Conservation (phyloP, 1,139 yeast genomes). For the Ogataea hybrid region DNA sequence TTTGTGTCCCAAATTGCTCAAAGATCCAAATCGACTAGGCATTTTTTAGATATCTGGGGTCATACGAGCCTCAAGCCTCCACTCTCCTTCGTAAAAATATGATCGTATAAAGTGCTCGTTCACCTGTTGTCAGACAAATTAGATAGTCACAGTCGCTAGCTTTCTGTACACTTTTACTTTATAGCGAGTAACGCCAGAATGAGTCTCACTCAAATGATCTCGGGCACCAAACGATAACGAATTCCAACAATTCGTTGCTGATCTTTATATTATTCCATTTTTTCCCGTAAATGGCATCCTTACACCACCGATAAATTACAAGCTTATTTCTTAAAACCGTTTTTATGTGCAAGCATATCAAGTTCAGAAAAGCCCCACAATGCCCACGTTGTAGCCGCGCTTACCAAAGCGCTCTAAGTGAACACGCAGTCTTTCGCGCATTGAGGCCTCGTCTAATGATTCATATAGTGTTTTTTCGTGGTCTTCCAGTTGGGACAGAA, state of each 20-base stretch:
- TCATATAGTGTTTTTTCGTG: conserved; percentile 11
- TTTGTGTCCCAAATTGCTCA: conserved; percentile 24
- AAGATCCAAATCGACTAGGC: conserved; percentile 27
- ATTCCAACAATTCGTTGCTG: conserved; percentile 6
- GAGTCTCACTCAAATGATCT: background rate
- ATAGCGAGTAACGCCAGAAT: background rate
- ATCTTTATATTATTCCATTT: conserved; percentile 8
- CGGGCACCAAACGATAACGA: conserved; percentile 1
- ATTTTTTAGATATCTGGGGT: conserved; percentile 8
- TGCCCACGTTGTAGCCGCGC: conserved; percentile 15
- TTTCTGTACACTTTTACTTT: background rate
- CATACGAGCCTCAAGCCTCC: background rate
- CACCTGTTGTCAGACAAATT: background rate
- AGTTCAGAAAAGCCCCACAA: conserved; percentile 14
- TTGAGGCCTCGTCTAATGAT: conserved; percentile 14
- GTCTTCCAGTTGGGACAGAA: conserved; percentile 6
- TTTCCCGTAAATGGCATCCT: conserved; percentile 13
- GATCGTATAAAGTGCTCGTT: background rate
- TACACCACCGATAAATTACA: conserved; percentile 1
- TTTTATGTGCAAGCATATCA: background rate
- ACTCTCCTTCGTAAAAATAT: background rate
- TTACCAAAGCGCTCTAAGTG: conserved; percentile 16
- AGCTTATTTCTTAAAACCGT: too few species aligned
- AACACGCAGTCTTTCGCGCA: conserved; percentile 14
- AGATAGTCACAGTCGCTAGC: background rate